Evolutionary conservation across 2,329 filamentous ascomycete genomes (phyloP).

Genomic region (Alternaria viburni): DNA sequence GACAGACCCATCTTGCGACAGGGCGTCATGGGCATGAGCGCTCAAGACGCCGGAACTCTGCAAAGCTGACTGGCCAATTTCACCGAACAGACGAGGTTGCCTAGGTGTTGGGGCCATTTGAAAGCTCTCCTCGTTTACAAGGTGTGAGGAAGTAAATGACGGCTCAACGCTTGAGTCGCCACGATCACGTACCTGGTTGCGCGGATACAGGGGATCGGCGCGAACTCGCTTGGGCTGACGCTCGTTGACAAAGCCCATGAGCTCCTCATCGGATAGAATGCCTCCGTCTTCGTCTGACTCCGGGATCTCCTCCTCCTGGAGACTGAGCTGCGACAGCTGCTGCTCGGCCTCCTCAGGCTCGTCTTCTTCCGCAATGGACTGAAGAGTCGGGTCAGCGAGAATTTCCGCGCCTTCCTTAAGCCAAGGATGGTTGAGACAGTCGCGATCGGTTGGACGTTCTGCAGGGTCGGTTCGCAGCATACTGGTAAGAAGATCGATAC

Average conservation of each 20-base stretch:
- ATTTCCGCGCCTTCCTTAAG: conserved; percentile 60
- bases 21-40: conserved; percentile 36
- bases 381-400: conserved; percentile 37
- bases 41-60: conserved; percentile 58
- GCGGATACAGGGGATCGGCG: conserved; percentile 45
- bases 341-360: conserved; percentile 62
- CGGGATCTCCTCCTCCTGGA: conserved; percentile 51
- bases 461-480: conserved; percentile 85
- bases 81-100: conserved; percentile 62
- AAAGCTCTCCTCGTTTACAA: conserved; percentile 38
- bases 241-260: conserved; percentile 38
- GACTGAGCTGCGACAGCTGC: conserved; percentile 58
- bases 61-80: conserved; percentile 63
- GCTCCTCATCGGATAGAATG: conserved; percentile 40
- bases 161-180: conserved; percentile 49
- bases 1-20: conserved; percentile 28
- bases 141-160: conserved; percentile 44
- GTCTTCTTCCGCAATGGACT: conserved; percentile 61
- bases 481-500: conserved; percentile 74
- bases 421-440: conserved; percentile 78
- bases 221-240: conserved; percentile 55
- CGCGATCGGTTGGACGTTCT: conserved; percentile 72
- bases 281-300: conserved; percentile 38
- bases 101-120: conserved; percentile 29
- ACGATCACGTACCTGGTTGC: conserved; percentile 47